Percentiles rank a stretch among this genome's conserved stretches.
phyloP scores from a whole-genome alignment of 2,329 filamentous ascomycete genomes.

The Tolypocladium capitatum region DNA sequence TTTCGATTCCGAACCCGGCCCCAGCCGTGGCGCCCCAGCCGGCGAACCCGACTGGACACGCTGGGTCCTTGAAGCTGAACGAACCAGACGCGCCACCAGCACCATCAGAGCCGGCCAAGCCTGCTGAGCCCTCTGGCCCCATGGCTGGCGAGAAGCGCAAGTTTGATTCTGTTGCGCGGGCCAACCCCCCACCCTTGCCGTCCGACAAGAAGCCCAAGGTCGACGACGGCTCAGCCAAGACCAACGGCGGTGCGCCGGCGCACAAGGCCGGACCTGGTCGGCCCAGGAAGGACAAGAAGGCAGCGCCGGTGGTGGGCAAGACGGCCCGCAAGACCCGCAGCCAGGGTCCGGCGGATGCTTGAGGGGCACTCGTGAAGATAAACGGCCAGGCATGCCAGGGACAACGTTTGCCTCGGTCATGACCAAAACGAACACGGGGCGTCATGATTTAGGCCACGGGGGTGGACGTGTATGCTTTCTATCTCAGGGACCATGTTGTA shows the following conservation, averaged over 20 bases:
- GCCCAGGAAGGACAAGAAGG: conserved; percentile 24
- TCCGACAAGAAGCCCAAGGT: conserved; percentile 28
- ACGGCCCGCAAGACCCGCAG: conserved; percentile 29
- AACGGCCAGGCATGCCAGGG: not conserved
- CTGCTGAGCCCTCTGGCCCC: not conserved
- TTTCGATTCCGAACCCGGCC: conserved; percentile 1
- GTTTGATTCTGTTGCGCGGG: conserved; percentile 15
- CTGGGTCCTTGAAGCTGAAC: not conserved
- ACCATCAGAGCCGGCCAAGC: not conserved
- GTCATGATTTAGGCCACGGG: not conserved
- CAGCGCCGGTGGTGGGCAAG: conserved; percentile 17
- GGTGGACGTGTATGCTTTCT: not conserved
- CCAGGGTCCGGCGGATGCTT: conserved; percentile 23
- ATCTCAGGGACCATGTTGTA: not conserved
- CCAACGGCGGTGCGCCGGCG: conserved; percentile 7
- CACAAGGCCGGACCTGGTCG: conserved; percentile 15
- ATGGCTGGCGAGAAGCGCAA: conserved; percentile 24
- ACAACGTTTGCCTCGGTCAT: not conserved
- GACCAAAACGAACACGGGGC: not conserved
- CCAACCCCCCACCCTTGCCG: conserved; percentile 2
- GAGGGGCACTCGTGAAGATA: not conserved
- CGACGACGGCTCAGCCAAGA: conserved; percentile 14
- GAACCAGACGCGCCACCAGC: not conserved
- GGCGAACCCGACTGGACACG: not conserved
- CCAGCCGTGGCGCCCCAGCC: not conserved